Percentiles rank a stretch among this genome's conserved stretches.
These are phyloP conservation scores for Nothophoma quercina DNA, from an alignment of 2,329 filamentous ascomycete genomes.

Conservation along the genomic window DNA sequence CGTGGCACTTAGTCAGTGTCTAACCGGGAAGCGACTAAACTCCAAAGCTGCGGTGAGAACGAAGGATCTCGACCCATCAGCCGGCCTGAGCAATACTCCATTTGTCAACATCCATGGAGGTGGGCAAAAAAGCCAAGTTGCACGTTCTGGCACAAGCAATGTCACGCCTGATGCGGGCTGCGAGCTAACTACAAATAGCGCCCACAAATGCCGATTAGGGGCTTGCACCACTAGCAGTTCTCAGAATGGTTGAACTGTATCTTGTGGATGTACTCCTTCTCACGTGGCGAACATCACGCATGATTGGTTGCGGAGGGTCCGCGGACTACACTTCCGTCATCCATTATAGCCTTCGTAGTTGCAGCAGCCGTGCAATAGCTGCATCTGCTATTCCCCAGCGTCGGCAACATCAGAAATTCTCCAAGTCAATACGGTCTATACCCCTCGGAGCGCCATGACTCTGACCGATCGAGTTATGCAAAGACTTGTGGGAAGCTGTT, in stretches of 20 bases:
- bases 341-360: neutral
- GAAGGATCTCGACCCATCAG: neutral
- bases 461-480: neutral
- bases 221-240: neutral
- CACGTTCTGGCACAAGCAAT: neutral
- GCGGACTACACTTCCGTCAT: neutral
- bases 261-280: neutral
- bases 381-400: too few species aligned
- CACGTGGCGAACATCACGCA: neutral
- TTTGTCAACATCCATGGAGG: neutral
- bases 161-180: neutral
- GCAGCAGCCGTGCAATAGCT: neutral
- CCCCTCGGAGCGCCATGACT: too few species aligned
- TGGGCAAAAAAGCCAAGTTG: neutral
- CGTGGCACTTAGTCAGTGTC: neutral
- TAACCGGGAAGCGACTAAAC: neutral
- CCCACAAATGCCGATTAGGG: neutral
- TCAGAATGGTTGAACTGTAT: too few species aligned
- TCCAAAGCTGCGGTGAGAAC: slow-evolving; percentile 8
- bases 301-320: neutral
- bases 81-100: neutral
- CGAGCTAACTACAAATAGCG: neutral
- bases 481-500: neutral
- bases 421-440: too few species aligned
- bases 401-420: too few species aligned